Percentiles rank a stretch among this genome's conserved stretches.
phyloP scores from a whole-genome alignment of 139 green algal species.

The Chlamydomonas incerta region DNA sequence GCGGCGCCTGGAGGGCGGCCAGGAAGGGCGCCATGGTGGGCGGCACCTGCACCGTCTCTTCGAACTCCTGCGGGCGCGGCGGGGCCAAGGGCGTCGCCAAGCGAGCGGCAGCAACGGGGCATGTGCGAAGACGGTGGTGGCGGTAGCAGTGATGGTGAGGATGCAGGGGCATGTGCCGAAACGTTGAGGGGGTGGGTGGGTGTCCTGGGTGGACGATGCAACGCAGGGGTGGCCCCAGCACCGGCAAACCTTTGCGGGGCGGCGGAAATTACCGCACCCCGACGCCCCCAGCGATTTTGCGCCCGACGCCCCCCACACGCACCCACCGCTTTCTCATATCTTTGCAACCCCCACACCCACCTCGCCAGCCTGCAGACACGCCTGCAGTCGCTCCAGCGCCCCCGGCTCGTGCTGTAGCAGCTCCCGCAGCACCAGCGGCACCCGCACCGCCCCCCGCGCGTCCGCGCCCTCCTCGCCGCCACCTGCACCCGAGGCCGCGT shows the following conservation, averaged over 20 bases:
- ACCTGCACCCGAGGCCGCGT: background rate
- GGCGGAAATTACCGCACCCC: too few species aligned
- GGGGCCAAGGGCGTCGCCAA: too few species aligned
- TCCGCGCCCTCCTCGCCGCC: background rate
- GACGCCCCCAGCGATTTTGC: too few species aligned
- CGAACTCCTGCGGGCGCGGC: constrained; percentile 28
- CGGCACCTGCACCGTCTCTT: constrained; percentile 37
- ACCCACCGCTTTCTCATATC: background rate
- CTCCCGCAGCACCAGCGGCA: constrained; percentile 24
- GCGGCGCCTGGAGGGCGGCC: background rate
- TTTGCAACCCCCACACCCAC: background rate
- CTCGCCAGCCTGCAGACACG: constrained; percentile 18
- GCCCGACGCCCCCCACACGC: too few species aligned
- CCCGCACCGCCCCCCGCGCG: background rate
- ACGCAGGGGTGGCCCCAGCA: too few species aligned
- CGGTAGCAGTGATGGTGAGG: background rate
- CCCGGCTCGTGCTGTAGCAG: constrained; percentile 28
- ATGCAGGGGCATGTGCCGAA: too few species aligned
- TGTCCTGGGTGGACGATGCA: too few species aligned
- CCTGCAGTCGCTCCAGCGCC: constrained; percentile 16
- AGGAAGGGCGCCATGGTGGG: constrained; percentile 2
- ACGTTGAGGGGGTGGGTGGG: too few species aligned
- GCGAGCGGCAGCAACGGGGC: too few species aligned
- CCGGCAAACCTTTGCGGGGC: too few species aligned
- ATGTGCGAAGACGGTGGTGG: too few species aligned